Base-by-base conservation (phyloP, 2,329 filamentous ascomycete species). In the Fonsecaea monophora region DNA sequence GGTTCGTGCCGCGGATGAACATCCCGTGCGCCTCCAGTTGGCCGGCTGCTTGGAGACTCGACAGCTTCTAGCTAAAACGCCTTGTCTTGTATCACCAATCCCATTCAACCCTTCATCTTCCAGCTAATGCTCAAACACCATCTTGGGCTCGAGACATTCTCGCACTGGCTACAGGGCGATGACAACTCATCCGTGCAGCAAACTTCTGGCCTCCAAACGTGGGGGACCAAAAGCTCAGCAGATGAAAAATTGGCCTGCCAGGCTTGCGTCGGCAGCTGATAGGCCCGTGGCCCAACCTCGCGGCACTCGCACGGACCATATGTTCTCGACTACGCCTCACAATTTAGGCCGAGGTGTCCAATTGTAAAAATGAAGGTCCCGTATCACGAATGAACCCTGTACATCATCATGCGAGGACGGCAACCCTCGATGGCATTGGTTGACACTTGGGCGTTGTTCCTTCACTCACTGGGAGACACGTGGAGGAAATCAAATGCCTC, bases 401-500 rank as follows among this genome's bases (percentile, higher is more conserved):
- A 25, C 45, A 50, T 50, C 45, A 21, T 50, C 45, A 21, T 50
- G 25, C 18, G 18, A 50, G 18, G 21, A 25, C 18, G 45, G 18
- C 5, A 10, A 9, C 45, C 18, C 18, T 4, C 7, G 10, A 50
- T 50, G 45, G 18, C 45, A 50, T 50, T 50, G 45, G 45, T 25
- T 7, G 45, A 50, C 1, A 25, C 12, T n/a, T 50, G 45, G 45
- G 8, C 45, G 45, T 50, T 50, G 32, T 37, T 54, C 60, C 30
- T 62, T 54, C 60, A 62, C 34, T 62, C 45, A 62, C 60, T 37
- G 48, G n/a, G n/a, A 15, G 45, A 54, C 48, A 53, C 32, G 60
- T 62, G 30, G 42, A 30, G 32, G 38, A 32, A 15, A 50, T 15
- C 45, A 50, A 50, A 9, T 37, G 15, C 53, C 13, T 21, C 30